phyloP scores from a whole-genome alignment of 1,139 yeast genomes.

The Lodderomyces oxycetoniae region DNA sequence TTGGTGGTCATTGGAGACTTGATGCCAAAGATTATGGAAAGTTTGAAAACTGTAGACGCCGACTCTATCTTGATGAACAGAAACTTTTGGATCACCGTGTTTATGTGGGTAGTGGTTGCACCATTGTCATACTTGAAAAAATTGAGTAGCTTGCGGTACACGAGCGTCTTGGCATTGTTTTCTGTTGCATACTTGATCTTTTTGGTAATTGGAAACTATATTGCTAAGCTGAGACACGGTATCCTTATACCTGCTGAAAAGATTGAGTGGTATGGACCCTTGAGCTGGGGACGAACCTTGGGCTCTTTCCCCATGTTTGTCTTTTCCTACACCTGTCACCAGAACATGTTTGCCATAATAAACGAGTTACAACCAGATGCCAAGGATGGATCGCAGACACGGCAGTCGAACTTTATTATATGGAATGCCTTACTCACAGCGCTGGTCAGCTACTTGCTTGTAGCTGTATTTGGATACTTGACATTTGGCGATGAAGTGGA shows the following conservation, averaged over 20 bases:
- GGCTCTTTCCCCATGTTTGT: slow-evolving; percentile 77
- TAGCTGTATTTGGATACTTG: slow-evolving; percentile 80
- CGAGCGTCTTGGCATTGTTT: slow-evolving; percentile 74
- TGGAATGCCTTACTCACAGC: slow-evolving; percentile 54
- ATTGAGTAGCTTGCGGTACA: slow-evolving; percentile 79
- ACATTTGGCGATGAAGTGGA: slow-evolving; percentile 77
- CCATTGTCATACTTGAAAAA: slow-evolving; percentile 74
- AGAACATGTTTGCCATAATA: slow-evolving; percentile 85
- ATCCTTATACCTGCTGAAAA: slow-evolving; percentile 12
- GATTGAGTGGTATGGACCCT: slow-evolving; percentile 35
- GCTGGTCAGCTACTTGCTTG: slow-evolving; percentile 59
- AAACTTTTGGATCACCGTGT: slow-evolving; percentile 65
- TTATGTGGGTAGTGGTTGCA: slow-evolving; percentile 53
- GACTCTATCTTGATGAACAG: slow-evolving; percentile 33
- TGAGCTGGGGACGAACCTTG: slow-evolving; percentile 33
- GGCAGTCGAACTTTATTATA: slow-evolving; percentile 52
- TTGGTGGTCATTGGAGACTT: slow-evolving; percentile 86
- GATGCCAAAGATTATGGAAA: slow-evolving; percentile 69
- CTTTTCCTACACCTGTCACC: slow-evolving; percentile 94
- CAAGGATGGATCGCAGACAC: slow-evolving; percentile 42
- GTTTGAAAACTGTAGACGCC: slow-evolving; percentile 27
- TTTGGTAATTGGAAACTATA: slow-evolving; percentile 65
- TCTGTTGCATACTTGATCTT: slow-evolving; percentile 76
- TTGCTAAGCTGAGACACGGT: slow-evolving; percentile 15
- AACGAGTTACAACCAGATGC: slow-evolving; percentile 52